Conservation (phyloP, 345 rosid genomes). For the Salix caprea region DNA sequence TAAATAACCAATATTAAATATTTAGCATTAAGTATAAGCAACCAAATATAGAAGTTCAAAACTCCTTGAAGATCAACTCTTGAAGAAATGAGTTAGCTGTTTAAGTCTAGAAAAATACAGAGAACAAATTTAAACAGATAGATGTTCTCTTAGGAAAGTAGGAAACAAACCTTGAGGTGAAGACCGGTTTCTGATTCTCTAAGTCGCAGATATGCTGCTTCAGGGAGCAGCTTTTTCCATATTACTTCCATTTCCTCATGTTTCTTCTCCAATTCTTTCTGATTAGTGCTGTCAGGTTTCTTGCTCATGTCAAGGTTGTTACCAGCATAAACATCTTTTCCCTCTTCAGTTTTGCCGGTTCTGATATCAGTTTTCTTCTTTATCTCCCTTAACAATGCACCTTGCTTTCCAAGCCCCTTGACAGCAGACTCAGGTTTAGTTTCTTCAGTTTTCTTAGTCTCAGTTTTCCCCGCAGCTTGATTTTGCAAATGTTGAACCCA, state of each 20-base stretch:
- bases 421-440: slow-evolving; percentile 73
- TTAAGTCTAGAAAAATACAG: not conserved
- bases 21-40: not conserved
- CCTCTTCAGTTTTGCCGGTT: slow-evolving; percentile 56
- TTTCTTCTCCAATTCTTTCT: slow-evolving; percentile 55
- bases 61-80: slow-evolving; percentile 11
- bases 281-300: slow-evolving; percentile 43
- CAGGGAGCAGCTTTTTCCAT: slow-evolving; percentile 39
- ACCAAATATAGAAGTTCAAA: not conserved
- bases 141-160: slow-evolving; percentile 1
- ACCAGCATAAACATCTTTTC: slow-evolving; percentile 46
- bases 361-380: slow-evolving; percentile 74
- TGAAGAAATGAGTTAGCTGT: not conserved
- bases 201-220: slow-evolving; percentile 30
- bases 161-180: slow-evolving; percentile 32
- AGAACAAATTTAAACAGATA: slow-evolving; percentile 8
- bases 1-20: not conserved
- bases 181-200: slow-evolving; percentile 38
- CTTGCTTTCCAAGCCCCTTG: slow-evolving; percentile 98
- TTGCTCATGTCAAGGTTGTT: slow-evolving; percentile 37
- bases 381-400: slow-evolving; percentile 80
- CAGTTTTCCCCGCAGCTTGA: slow-evolving; percentile 58
- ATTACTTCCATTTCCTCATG: slow-evolving; percentile 55
- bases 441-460: slow-evolving; percentile 66
- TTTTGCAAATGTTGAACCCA: slow-evolving; percentile 37